A percentile compares a stretch with the other conserved stretches of the same genome.
Conservation (phyloP, 164 flowering plant species). For the Litsea cubeba region DNA sequence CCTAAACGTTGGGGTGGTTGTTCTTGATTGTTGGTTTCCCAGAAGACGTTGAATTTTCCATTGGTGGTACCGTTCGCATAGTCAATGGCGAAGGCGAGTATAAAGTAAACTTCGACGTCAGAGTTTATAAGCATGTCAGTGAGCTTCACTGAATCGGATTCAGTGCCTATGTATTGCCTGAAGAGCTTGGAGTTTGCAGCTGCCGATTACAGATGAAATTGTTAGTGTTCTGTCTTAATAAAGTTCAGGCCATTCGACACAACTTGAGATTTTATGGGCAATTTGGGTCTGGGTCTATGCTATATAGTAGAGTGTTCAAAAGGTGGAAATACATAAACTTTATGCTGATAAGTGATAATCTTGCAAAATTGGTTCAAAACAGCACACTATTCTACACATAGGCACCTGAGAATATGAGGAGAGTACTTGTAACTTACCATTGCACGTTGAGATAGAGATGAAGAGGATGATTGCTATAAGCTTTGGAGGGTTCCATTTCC, state of each 20-base stretch:
- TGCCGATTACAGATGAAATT: background rate
- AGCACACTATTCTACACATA: too few species aligned
- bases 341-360: too few species aligned
- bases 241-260: too few species aligned
- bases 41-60: conserved; percentile 54
- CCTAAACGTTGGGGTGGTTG: conserved; percentile 34
- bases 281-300: too few species aligned
- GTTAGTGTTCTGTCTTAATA: background rate
- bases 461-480: background rate
- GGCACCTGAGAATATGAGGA: background rate
- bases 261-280: too few species aligned
- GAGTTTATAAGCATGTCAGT: conserved; percentile 48
- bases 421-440: background rate
- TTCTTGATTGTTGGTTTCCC: conserved; percentile 46
- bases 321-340: too few species aligned
- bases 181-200: conserved; percentile 30
- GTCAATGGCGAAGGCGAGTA: conserved; percentile 64
- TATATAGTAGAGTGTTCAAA: too few species aligned
- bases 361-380: too few species aligned
- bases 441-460: background rate
- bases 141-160: conserved; percentile 44
- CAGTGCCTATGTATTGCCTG: conserved; percentile 58
- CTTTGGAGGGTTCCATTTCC: background rate
- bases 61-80: conserved; percentile 48
- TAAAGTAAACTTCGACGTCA: conserved; percentile 49